phyloP scores from a whole-genome alignment of 768 basidiomycete species.

The Mycena polygramma region DNA sequence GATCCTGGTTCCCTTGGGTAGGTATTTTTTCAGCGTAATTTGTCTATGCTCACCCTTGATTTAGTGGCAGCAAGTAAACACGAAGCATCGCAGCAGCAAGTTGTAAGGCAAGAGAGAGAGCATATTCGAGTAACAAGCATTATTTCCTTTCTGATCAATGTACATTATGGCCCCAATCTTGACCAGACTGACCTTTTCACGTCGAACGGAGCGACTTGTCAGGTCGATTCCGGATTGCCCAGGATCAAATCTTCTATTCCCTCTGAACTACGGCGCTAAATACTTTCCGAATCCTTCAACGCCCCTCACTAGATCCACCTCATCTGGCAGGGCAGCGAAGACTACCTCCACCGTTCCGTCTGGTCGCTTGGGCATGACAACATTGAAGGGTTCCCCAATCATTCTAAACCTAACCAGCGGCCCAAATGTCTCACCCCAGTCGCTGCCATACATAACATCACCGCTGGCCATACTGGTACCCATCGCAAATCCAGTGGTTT shows the following conservation, averaged over 20 bases:
- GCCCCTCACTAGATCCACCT: conserved; percentile 29
- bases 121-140: too few species aligned
- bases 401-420: conserved; percentile 13
- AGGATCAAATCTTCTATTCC: too few species aligned
- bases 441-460: conserved; percentile 5
- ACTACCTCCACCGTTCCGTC: conserved; percentile 21
- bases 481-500: conserved; percentile 4
- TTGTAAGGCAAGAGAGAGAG: not conserved
- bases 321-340: conserved; percentile 1
- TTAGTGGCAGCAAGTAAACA: conserved; percentile 1
- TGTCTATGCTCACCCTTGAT: not conserved
- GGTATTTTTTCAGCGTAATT: conserved; percentile 34
- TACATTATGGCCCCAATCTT: too few species aligned
- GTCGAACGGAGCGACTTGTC: too few species aligned
- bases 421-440: conserved; percentile 19
- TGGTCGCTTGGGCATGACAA: conserved; percentile 11
- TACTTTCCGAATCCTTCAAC: conserved; percentile 17
- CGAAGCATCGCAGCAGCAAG: not conserved
- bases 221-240: too few species aligned
- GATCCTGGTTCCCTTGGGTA: conserved; percentile 67
- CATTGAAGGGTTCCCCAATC: conserved; percentile 9
- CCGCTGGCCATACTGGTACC: conserved; percentile 16
- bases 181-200: too few species aligned
- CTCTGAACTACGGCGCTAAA: not conserved
- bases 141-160: too few species aligned